These are phyloP conservation scores for Aureobasidium mangrovei DNA, from an alignment of 2,329 filamentous ascomycete species.

Conservation along the genomic window DNA sequence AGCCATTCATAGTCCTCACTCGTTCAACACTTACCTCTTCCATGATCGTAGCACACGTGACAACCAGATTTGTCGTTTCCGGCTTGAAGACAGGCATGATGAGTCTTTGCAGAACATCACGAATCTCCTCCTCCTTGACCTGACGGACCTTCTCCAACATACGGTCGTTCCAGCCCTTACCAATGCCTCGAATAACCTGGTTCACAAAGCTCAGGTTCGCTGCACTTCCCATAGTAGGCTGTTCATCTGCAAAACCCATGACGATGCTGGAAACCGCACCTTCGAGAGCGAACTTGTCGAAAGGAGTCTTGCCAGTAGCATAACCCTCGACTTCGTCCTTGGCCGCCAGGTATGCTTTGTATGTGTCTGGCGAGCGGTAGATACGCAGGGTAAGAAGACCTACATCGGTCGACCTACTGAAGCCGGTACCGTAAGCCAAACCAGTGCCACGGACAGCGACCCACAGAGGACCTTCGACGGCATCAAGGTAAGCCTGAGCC, in stretches of 20 bases:
- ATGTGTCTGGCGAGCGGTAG: conserved; percentile 82
- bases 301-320: conserved; percentile 58
- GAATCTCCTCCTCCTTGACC: conserved; percentile 70
- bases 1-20: conserved; percentile 68
- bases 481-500: conserved; percentile 81
- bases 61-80: conserved; percentile 70
- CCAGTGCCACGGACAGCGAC: conserved; percentile 85
- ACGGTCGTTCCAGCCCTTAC: conserved; percentile 66
- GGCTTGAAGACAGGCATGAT: conserved; percentile 74
- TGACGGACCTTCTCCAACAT: conserved; percentile 68
- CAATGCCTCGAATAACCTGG: conserved; percentile 67
- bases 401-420: conserved; percentile 66
- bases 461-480: conserved; percentile 91
- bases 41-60: conserved; percentile 82
- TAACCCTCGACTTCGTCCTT: conserved; percentile 67
- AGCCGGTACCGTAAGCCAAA: conserved; percentile 80
- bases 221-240: conserved; percentile 73
- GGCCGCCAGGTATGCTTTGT: conserved; percentile 73
- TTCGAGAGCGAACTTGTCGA: conserved; percentile 78
- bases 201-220: conserved; percentile 77
- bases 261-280: conserved; percentile 87
- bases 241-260: conserved; percentile 75
- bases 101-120: conserved; percentile 61
- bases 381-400: conserved; percentile 78
- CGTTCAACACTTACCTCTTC: conserved; percentile 64